Base-by-base conservation (phyloP, 768 basidiomycete species). In the Lyophyllum semitale region DNA sequence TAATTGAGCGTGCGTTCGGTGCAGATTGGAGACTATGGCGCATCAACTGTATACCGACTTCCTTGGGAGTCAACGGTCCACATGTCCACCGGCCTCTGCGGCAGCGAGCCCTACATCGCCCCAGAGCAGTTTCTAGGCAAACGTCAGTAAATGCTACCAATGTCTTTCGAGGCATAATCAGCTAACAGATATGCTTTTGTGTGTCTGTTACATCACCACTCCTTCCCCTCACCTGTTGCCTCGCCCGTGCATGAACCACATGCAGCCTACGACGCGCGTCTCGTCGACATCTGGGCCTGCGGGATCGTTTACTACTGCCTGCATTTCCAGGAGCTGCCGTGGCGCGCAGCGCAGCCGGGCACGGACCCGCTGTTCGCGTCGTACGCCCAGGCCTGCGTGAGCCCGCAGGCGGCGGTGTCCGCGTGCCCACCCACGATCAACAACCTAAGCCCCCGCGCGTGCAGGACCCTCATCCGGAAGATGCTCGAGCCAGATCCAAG, bases 221-320 rank as follows among this genome's bases (percentile, higher is more conserved):
- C 49, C 22, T 42, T 20, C 12, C 23, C 37, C 18, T 32, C 27
- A 42, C 47, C 11, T 35, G 4, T 69, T 48, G 45, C 29, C 29
- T 23, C 42, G 27, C 37, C 27, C 35, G 27, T 12, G 20, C 26
- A 22, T 53, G 38, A 23, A 44, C 33, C n/a, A 12, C 33, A 53
- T 43, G 18, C 51, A 97, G 96, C 96, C 63, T 99, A 98, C 68
- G 96, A 98, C 65, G 96, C 96, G 4, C 89, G 96, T 22, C 81
- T 95, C 5, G 97, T 98, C 62, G 96, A 99, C 67, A 91, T 99
- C 54, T 99, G 96, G 96, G 95, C 96, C 0, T 90, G 89, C 57
- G 96, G 90, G 17, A 84, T 99, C 61, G 95, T 99, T 63, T 98
- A 96, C 75, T 99, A 99, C 77, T 99, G 96, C 77, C 82, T 98